Conservation (phyloP, 1,139 yeast genomes). For the Maudiozyma humilis region DNA sequence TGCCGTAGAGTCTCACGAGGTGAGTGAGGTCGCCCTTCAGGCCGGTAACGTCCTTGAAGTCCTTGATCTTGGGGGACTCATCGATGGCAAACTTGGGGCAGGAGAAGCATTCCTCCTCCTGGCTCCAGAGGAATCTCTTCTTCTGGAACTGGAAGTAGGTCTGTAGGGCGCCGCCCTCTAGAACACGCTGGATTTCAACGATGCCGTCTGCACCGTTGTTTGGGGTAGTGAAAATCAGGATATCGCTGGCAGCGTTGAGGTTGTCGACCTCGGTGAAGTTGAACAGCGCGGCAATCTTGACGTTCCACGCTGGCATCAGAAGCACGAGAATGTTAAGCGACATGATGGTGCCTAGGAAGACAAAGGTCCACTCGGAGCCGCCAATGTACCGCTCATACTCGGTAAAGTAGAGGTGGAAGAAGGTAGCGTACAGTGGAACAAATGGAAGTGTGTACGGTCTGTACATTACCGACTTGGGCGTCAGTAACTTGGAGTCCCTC, state of each 20-base stretch:
- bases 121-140: slow-evolving; percentile 73
- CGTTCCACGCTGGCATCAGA: slow-evolving; percentile 95
- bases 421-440: slow-evolving; percentile 66
- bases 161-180: slow-evolving; percentile 55
- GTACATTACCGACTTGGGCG: slow-evolving; percentile 49
- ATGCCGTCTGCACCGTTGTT: slow-evolving; percentile 84
- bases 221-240: slow-evolving; percentile 73
- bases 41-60: slow-evolving; percentile 58
- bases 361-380: slow-evolving; percentile 78
- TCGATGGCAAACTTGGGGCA: slow-evolving; percentile 82
- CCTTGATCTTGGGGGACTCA: slow-evolving; percentile 47
- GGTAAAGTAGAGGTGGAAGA: slow-evolving; percentile 53
- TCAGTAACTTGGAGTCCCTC: slow-evolving; percentile 48
- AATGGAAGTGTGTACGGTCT: slow-evolving; percentile 88
- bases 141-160: slow-evolving; percentile 80
- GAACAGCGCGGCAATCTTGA: slow-evolving; percentile 61
- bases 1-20: slow-evolving; percentile 60
- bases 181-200: slow-evolving; percentile 52
- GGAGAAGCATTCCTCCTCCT: slow-evolving; percentile 46
- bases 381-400: slow-evolving; percentile 75
- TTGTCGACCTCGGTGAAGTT: slow-evolving; percentile 49
- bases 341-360: slow-evolving; percentile 64
- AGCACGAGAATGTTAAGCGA: slow-evolving; percentile 69
- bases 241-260: slow-evolving; percentile 57
- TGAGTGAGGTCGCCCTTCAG: slow-evolving; percentile 51